Base-by-base conservation (phyloP, 1,139 yeast genomes). In the Suhomyces bribrorum region DNA sequence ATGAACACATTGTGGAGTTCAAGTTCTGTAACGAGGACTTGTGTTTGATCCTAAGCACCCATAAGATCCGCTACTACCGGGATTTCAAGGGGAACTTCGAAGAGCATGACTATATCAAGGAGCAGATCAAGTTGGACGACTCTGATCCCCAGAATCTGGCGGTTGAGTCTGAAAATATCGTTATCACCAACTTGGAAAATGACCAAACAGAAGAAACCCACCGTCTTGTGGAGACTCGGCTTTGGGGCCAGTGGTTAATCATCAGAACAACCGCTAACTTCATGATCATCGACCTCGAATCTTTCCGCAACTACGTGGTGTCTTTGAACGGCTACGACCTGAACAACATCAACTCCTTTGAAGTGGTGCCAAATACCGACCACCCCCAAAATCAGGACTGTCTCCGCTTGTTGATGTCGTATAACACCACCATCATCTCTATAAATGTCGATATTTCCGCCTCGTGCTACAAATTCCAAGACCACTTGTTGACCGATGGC, bases 1-100 rank as follows among this genome's bases (percentile, higher is more conserved):
- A 80, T 1, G 74, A 76, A 7, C 77, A 86, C 36, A 66, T 77
- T 1, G 76, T 77, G 7, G 72, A 83, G 15, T 81, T 80, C 29
- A 79, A 81, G 20, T 72, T 71, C 46, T 40, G 78, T 57, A 77
- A 39, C 43, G 95, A 86, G 47, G 72, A 77, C 38, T 66, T 89
- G 40, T 62, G 84, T 14, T 77, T 88, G 7, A 76, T 87, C 0
- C 61, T 85, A 22, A 74, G 72, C 27, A 71, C 72, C 41, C 75
- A 88, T 2, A 67, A 69, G 26, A 77, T 77, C 29, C 66, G 96
- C 44, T 66, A 75, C 34, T 90, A 89, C 55, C 63, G 74, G 34
- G 90, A 86, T 49, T 79, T 86, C 45, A 77, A 77, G 25, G 87
- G 88, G 5, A 79, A 77, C 38, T 81, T 82, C 52, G 71, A 75